Conservation (phyloP, 805 yeast genomes). For the Sugiyamaella floridensis region DNA sequence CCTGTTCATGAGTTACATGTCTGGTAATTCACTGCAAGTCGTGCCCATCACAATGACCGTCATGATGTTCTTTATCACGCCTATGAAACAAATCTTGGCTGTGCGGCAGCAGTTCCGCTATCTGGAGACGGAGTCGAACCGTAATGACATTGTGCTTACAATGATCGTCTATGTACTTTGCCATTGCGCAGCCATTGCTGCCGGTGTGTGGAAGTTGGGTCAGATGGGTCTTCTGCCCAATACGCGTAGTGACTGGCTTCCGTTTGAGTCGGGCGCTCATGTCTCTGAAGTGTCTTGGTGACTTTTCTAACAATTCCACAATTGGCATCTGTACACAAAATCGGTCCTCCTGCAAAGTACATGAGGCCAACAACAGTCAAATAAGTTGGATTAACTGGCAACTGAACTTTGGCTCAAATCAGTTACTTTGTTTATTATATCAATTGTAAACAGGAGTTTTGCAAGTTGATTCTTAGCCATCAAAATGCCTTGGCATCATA, state of each 20-base stretch:
- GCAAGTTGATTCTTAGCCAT: background rate
- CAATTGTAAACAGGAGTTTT: background rate
- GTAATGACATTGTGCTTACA: constrained; percentile 31
- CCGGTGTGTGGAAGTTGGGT: constrained; percentile 81
- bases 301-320: no score
- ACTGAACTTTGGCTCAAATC: no score
- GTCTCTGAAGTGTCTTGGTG: constrained; percentile 15
- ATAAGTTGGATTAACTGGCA: no score
- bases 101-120: constrained; percentile 49
- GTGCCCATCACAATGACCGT: constrained; percentile 87
- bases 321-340: no score
- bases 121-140: constrained; percentile 25
- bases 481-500: constrained; percentile 11
- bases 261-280: constrained; percentile 56
- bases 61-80: constrained; percentile 66
- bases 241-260: constrained; percentile 82
- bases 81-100: constrained; percentile 61
- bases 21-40: constrained; percentile 83
- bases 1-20: constrained; percentile 81
- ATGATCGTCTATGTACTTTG: constrained; percentile 43
- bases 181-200: constrained; percentile 50
- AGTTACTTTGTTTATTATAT: no score
- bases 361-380: no score
- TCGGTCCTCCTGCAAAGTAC: no score
- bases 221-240: constrained; percentile 89